Evolutionary conservation across 2,329 filamentous ascomycete genomes (phyloP), one percentile per base, ranked within the genome.

Genomic region (Botrytis squamosa): DNA sequence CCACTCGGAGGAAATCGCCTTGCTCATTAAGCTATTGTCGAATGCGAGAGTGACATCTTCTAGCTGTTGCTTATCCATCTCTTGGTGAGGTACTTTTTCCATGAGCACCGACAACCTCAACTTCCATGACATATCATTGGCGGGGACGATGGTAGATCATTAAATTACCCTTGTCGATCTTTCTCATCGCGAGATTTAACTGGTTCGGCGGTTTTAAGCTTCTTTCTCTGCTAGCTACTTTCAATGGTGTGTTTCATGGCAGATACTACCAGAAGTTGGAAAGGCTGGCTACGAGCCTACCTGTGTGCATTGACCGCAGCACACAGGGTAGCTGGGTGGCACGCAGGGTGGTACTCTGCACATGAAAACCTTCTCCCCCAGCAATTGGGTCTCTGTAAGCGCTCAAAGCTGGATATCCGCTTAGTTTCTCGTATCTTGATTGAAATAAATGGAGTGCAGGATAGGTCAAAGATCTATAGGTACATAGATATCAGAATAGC

Each of bases 201-300:
- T 68, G 36, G 66, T 33, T 57, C 65, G 46, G 22, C 16, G 10
- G 0, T 22, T 57, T 33, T 42, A 69, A 69, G 66, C 66, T 69
- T 57, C 66, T 69, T 57, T 69, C 18, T 38, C 18, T n/a, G 0
- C 33, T 42, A 57, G 52, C 14, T 18, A 57, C 52, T 57, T 57
- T 38, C n/a, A 57, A 57, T 57, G 49, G 49, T n/a, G 52, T 33
- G 66, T 70, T 44, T 60, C 68, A 62, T n/a, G 6, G 40, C 16
- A 22, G 8, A 46, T 63, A 70, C 68, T 20, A n/a, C n/a, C 40
- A 70, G 25, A 46, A 63, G n/a, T 62, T 62, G 52, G 38, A 70
- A 57, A 70, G 67, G 67, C 67, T 59, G 52, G 52, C 52, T 57
- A n/a, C 25, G 25, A 55, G 52, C n/a, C n/a, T 57, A 57, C n/a